These are phyloP conservation scores for Chaetothyriales sp. DNA, from an alignment of 2,329 filamentous ascomycete species.

Conservation along the genomic window DNA sequence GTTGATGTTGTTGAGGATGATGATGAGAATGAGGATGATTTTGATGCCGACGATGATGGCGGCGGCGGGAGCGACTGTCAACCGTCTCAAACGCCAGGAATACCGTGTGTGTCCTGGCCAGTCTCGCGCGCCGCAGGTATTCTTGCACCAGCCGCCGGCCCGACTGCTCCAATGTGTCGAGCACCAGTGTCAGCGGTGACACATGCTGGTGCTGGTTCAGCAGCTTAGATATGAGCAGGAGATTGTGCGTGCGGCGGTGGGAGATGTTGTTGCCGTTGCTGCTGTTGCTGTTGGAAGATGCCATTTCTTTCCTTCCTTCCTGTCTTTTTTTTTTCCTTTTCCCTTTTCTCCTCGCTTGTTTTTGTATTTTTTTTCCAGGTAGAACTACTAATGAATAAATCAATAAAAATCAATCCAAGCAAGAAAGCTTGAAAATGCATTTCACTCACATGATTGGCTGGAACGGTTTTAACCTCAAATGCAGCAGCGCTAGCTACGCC, in stretches of 20 bases:
- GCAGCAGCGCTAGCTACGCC: too few relatives aligned
- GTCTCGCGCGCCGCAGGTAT: constrained; percentile 56
- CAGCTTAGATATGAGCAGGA: constrained; percentile 69
- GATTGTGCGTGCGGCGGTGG: constrained; percentile 68
- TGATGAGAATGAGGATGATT: constrained; percentile 14
- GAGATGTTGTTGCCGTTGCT: constrained; percentile 19
- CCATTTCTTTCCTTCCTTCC: not conserved
- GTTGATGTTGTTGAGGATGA: too few relatives aligned
- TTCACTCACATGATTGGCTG: too few relatives aligned
- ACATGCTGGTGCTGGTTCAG: constrained; percentile 62
- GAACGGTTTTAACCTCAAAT: too few relatives aligned
- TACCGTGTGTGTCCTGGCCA: constrained; percentile 10
- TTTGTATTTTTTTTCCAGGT: too few relatives aligned
- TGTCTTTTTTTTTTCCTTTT: not conserved
- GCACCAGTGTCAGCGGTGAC: constrained; percentile 71
- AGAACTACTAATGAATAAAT: too few relatives aligned
- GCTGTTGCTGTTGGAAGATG: too few relatives aligned
- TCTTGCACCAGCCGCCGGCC: constrained; percentile 55
- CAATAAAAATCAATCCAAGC: too few relatives aligned
- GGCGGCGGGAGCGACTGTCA: constrained; percentile 34
- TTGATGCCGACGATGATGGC: not conserved
- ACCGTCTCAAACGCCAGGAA: constrained; percentile 67
- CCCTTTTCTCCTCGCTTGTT: not conserved
- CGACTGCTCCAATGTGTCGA: constrained; percentile 74
- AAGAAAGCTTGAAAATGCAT: too few relatives aligned